Base-by-base conservation (phyloP, 1,139 yeast genomes). In the Suhomyces wounanorum region DNA sequence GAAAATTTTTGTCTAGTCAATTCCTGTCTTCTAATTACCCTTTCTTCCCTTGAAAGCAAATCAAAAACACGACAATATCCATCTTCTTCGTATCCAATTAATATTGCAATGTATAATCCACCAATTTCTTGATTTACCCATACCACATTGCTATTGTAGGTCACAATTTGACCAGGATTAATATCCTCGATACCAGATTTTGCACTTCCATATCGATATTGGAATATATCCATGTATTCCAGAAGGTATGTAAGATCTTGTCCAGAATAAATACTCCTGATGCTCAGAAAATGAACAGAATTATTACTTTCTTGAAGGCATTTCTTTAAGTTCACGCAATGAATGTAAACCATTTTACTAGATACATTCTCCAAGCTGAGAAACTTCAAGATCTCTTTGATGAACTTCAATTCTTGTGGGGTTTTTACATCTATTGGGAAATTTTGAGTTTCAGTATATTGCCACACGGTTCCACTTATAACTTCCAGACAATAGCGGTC, bases 331-430 rank as follows among this genome's bases (percentile, higher is more conserved):
- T 25, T 43, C 17, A 31, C n/a, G 17, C 42, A 30, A 10, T 26
- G 38, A 14, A 47, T 8, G 2, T 31, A 23, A 6, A 39, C 43
- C 10, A 42, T 30, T 14, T 54, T 52, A 13, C 48, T 53, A 42
- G 53, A 47, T 30, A 55, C 43, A 7, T 52, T 41, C 23, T 55
- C 54, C 26, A 57, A 33, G 23, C 52, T 50, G 28, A 55, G 40
- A 38, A 54, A 18, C 10, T 18, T 38, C 25, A 47, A 38, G 10
- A 42, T 10, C 6, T 36, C 35, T 35, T 38, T 43, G 16, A 38
- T 38, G 33, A 47, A 47, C 2, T 14, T 13, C 18, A 31, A 14
- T 33, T 45, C 48, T 35, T 45, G 44, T 8, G 14, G 35, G 13
- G 48, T 45, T 33, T 40, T 45, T 10, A 40, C 23, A 35, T 45